phyloP scores from a whole-genome alignment of 805 yeast species.

The Wickerhamiella cacticola region DNA sequence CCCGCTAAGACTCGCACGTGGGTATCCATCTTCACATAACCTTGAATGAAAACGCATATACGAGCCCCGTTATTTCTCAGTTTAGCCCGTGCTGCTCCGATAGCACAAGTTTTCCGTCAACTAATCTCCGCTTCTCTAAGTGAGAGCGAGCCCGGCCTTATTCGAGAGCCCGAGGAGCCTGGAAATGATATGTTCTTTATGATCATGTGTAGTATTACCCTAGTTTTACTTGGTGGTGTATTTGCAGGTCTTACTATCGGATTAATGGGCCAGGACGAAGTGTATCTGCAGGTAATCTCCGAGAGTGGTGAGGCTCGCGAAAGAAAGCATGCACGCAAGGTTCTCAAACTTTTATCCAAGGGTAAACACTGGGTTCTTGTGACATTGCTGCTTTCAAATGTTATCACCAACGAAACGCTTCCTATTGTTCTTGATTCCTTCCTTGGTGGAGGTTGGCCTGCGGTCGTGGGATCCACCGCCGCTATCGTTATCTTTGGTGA shows the following conservation, averaged over 20 bases:
- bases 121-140: not conserved
- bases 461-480: conserved; percentile 86
- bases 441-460: conserved; percentile 96
- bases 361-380: conserved; percentile 97
- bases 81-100: conserved; percentile 10
- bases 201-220: conserved; percentile 23
- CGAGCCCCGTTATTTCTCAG: conserved; percentile 1
- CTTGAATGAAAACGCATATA: conserved; percentile 11
- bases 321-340: conserved; percentile 55
- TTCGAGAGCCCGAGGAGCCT: not conserved
- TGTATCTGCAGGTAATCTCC: conserved; percentile 78
- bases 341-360: conserved; percentile 53
- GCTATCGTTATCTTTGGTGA: conserved; percentile 92
- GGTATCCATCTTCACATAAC: conserved; percentile 4
- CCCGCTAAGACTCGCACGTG: conserved; percentile 3
- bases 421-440: conserved; percentile 89
- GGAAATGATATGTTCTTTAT: conserved; percentile 11
- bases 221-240: conserved; percentile 31
- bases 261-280: conserved; percentile 96
- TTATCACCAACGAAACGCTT: conserved; percentile 84
- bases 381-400: conserved; percentile 72
- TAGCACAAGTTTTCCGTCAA: conserved; percentile 9
- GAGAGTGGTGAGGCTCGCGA: conserved; percentile 64
- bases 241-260: conserved; percentile 64
- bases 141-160: not conserved